These are phyloP conservation scores for Bromus sterilis DNA, from an alignment of 176 grass and related monocot genomes.

Conservation along the genomic window DNA sequence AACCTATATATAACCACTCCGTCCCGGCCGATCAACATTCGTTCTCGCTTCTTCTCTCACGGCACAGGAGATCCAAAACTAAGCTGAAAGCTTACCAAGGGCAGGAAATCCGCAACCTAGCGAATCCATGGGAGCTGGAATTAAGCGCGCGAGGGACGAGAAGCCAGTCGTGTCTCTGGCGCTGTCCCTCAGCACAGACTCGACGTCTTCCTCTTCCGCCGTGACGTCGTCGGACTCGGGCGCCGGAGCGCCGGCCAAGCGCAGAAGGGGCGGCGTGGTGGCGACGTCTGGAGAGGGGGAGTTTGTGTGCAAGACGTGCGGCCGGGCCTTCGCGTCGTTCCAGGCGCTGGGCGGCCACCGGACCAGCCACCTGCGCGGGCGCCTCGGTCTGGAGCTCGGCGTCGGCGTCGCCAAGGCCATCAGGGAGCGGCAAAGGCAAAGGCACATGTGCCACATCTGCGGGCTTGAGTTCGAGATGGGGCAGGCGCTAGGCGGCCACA, in stretches of 20 bases:
- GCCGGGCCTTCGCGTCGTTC: slow-evolving; percentile 44
- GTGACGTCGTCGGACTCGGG: too few species aligned
- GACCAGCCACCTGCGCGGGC: slow-evolving; percentile 46
- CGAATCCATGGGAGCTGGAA: not conserved
- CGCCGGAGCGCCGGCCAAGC: too few species aligned
- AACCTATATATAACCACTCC: too few species aligned
- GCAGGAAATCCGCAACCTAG: not conserved
- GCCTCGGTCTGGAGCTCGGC: slow-evolving; percentile 27
- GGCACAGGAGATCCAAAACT: fast-evolving
- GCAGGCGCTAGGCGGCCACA: slow-evolving; percentile 63
- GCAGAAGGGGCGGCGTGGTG: too few species aligned
- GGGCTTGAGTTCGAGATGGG: slow-evolving; percentile 44
- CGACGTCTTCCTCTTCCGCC: not conserved
- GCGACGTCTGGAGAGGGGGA: too few species aligned
- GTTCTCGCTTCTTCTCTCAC: too few species aligned
- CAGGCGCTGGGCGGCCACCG: slow-evolving; percentile 60
- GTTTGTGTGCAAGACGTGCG: slow-evolving; percentile 50
- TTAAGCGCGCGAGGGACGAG: not conserved
- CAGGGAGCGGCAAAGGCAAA: not conserved
- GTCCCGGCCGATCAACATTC: too few species aligned
- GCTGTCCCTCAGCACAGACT: not conserved
- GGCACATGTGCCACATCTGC: slow-evolving; percentile 48
- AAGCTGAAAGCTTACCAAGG: too few species aligned
- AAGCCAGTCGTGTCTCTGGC: not conserved
- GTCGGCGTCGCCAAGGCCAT: not conserved